A percentile compares a stretch with the other conserved stretches of the same genome.
Conservation (phyloP, 179 eudicot genomes). For the Actinidia polygama region DNA sequence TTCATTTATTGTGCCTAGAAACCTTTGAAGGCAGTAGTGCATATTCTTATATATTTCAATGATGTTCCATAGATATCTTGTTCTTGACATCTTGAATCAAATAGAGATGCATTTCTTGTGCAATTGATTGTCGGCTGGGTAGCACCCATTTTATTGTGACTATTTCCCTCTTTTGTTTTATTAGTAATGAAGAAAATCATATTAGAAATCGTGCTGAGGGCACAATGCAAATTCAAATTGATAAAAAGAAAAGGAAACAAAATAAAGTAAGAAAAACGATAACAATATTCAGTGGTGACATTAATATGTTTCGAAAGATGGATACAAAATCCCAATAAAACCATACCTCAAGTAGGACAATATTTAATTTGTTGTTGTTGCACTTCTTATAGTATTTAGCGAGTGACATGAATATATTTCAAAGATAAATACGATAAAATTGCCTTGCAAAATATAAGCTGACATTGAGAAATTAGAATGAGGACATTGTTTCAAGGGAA, state of each 20-base stretch:
- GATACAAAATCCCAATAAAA: too few relatives aligned
- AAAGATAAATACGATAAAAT: background rate
- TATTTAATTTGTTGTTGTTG: background rate
- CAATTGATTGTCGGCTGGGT: background rate
- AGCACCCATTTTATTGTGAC: too few relatives aligned
- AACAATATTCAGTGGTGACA: too few relatives aligned
- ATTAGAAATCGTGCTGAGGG: too few relatives aligned
- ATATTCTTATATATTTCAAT: background rate
- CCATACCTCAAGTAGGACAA: background rate
- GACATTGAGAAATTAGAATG: background rate
- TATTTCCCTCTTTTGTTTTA: too few relatives aligned
- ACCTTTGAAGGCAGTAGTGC: background rate
- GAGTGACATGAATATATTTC: slow-evolving; percentile 1
- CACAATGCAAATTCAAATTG: too few relatives aligned
- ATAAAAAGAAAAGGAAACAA: too few relatives aligned
- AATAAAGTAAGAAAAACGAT: too few relatives aligned
- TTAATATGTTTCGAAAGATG: too few relatives aligned
- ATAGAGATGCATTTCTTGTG: background rate
- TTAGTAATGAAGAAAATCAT: too few relatives aligned
- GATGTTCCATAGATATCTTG: background rate
- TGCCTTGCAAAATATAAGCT: background rate
- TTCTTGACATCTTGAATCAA: background rate
- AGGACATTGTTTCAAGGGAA: too few relatives aligned
- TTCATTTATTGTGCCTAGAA: background rate
- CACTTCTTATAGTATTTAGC: background rate